A percentile compares a stretch with the other conserved stretches of the same genome.
These are phyloP conservation scores for Zarea fungicola DNA, from an alignment of 2,329 filamentous ascomycete genomes.

Conservation along the genomic window DNA sequence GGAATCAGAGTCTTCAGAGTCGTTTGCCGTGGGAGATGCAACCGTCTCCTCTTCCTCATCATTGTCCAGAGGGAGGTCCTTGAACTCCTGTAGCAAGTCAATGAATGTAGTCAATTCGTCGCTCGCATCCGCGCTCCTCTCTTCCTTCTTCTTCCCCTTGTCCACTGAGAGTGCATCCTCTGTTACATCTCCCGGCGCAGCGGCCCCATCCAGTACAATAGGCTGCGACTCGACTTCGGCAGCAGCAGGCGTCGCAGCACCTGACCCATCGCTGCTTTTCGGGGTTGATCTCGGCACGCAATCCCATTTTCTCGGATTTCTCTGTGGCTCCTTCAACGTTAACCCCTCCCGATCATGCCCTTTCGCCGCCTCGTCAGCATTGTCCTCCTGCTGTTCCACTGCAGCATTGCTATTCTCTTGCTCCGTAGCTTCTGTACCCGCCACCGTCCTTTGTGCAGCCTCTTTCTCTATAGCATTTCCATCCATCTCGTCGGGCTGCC, in stretches of 20 bases:
- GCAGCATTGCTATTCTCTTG: too few species aligned
- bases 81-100: slow-evolving; percentile 52
- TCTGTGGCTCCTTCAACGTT: slow-evolving; percentile 43
- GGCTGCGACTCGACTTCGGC: slow-evolving; percentile 23
- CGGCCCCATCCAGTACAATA: slow-evolving; percentile 20
- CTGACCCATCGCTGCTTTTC: slow-evolving; percentile 25
- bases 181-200: slow-evolving; percentile 1
- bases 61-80: slow-evolving; percentile 51
- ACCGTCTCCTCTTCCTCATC: slow-evolving; percentile 43
- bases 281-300: slow-evolving; percentile 36
- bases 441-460: neutral
- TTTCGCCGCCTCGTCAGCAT: neutral
- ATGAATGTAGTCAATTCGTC: slow-evolving; percentile 64
- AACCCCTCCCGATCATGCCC: neutral
- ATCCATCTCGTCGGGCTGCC: slow-evolving; percentile 30
- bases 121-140: slow-evolving; percentile 2
- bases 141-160: neutral
- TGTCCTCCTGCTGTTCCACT: too few species aligned
- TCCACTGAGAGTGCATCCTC: too few species aligned
- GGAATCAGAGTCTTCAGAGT: slow-evolving; percentile 14
- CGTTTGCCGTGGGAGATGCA: neutral
- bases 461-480: too few species aligned
- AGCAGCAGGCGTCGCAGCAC: too few species aligned
- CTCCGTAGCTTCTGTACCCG: slow-evolving; percentile 33
- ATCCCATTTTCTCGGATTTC: slow-evolving; percentile 32